phyloP scores from a whole-genome alignment of 805 yeast species.

The Wickerhamomyces ciferrii region DNA sequence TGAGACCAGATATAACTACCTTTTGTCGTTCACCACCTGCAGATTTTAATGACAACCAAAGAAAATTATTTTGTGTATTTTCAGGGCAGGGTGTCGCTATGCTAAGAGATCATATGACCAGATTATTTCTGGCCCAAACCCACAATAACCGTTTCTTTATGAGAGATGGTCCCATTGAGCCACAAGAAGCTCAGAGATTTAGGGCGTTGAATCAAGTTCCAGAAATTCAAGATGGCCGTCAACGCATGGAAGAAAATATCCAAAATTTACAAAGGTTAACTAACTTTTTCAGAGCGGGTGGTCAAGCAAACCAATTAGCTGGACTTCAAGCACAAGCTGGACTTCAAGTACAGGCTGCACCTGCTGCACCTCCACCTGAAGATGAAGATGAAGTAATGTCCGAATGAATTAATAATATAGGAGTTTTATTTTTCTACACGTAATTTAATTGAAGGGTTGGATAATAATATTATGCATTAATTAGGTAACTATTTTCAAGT shows the following conservation, averaged over 20 bases:
- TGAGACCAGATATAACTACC: slow-evolving; percentile 77
- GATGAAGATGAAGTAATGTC: slow-evolving; percentile 3
- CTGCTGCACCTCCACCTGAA: neutral
- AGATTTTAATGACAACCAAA: slow-evolving; percentile 85
- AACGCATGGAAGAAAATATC: neutral
- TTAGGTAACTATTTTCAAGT: neutral
- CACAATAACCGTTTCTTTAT: neutral
- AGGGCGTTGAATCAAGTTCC: neutral
- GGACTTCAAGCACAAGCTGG: neutral
- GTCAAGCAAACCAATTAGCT: neutral
- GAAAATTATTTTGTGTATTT: slow-evolving; percentile 84
- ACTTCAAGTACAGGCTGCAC: neutral
- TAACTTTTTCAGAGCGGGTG: neutral
- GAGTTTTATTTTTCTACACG: neutral
- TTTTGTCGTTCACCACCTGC: slow-evolving; percentile 91
- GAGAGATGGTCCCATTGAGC: neutral
- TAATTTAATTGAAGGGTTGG: neutral
- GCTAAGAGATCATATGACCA: slow-evolving; percentile 64
- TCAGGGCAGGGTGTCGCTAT: slow-evolving; percentile 84
- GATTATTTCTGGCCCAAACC: slow-evolving; percentile 10
- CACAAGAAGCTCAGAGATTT: neutral
- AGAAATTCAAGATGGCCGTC: neutral
- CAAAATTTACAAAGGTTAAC: neutral
- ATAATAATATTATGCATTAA: neutral
- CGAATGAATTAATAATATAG: neutral